A percentile compares a stretch with the other conserved stretches of the same genome.
Evolutionary conservation across 371 early-diverging fungal species (phyloP).

Genomic region (Nosema bombycis): DNA sequence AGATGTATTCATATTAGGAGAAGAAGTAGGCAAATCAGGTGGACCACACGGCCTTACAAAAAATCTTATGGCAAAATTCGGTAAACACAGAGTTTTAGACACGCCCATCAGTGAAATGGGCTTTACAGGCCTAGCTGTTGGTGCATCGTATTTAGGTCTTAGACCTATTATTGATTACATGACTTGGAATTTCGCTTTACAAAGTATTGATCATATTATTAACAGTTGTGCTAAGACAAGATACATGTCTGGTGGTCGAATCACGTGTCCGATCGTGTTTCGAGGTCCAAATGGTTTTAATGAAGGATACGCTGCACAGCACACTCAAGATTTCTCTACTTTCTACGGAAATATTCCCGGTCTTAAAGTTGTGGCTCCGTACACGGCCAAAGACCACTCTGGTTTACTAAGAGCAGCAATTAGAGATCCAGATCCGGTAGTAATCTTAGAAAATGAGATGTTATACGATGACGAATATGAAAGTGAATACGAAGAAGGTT

Average conservation of each 20-base stretch:
- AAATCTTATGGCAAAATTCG: conserved; percentile 91
- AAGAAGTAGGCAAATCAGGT: conserved; percentile 92
- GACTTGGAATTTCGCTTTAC: conserved; percentile 99
- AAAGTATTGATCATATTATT: conserved; percentile 97
- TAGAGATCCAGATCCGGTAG: conserved; percentile 93
- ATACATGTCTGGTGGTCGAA: conserved; percentile 89
- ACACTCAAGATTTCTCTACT: conserved; percentile 93
- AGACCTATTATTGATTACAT: conserved; percentile 98
- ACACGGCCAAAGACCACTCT: conserved; percentile 89
- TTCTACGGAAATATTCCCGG: conserved; percentile 95
- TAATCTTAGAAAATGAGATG: conserved; percentile 92
- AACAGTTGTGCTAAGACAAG: conserved; percentile 95
- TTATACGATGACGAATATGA: conserved; percentile 90
- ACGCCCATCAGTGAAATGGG: conserved; percentile 98
- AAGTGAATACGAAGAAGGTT: conserved; percentile 34
- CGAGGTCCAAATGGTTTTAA: conserved; percentile 97
- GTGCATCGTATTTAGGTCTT: conserved; percentile 84
- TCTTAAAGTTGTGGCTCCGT: conserved; percentile 93
- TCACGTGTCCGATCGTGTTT: conserved; percentile 90
- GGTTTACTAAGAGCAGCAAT: conserved; percentile 91
- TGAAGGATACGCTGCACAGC: conserved; percentile 95
- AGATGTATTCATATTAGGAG: conserved; percentile 84
- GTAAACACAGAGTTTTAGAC: conserved; percentile 87
- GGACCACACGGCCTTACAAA: conserved; percentile 97
- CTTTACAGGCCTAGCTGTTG: conserved; percentile 93